Conservation (phyloP, 805 yeast genomes). For the Saccharomycopsis oosterbeekiorum region DNA sequence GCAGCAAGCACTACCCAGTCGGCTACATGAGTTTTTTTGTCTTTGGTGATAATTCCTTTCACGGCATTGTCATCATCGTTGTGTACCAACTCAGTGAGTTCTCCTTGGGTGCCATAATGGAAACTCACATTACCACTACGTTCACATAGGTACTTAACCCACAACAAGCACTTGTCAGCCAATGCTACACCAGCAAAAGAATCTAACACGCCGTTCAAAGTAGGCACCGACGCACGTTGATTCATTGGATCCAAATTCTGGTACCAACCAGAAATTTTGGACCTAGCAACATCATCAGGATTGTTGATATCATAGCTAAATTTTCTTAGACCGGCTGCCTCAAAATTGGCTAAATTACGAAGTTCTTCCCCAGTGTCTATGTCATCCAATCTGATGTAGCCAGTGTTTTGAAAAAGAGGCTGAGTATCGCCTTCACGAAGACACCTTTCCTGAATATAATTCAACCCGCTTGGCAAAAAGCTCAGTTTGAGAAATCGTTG, state of each 20-base stretch:
- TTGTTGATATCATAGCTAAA: slow-evolving; percentile 20
- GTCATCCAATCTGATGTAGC: slow-evolving; percentile 23
- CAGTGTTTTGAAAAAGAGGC: slow-evolving; percentile 22
- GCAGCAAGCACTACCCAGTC: slow-evolving; percentile 24
- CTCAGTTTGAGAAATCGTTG: slow-evolving; percentile 21
- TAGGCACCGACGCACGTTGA: slow-evolving; percentile 13
- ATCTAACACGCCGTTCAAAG: slow-evolving; percentile 23
- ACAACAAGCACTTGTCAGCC: slow-evolving; percentile 27
- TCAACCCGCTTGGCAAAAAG: background rate
- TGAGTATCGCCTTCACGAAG: slow-evolving; percentile 19
- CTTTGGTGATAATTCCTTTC: slow-evolving; percentile 24
- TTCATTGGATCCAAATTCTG: slow-evolving; percentile 21
- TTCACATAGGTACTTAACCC: slow-evolving; percentile 23
- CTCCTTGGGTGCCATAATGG: slow-evolving; percentile 17
- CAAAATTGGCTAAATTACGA: slow-evolving; percentile 18
- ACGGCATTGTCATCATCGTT: slow-evolving; percentile 19
- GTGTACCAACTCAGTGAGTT: slow-evolving; percentile 16
- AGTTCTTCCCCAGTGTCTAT: slow-evolving; percentile 21
- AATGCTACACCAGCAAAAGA: slow-evolving; percentile 26
- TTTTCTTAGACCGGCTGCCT: slow-evolving; percentile 13
- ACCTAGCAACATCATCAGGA: slow-evolving; percentile 21
- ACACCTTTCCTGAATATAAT: background rate
- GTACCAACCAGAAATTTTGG: slow-evolving; percentile 20
- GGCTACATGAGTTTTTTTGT: slow-evolving; percentile 23
- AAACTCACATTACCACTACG: slow-evolving; percentile 21